Percentiles rank a stretch among this genome's conserved stretches.
Conservation (phyloP, 495 filamentous ascomycete genomes). For the Copromyces sp. region DNA sequence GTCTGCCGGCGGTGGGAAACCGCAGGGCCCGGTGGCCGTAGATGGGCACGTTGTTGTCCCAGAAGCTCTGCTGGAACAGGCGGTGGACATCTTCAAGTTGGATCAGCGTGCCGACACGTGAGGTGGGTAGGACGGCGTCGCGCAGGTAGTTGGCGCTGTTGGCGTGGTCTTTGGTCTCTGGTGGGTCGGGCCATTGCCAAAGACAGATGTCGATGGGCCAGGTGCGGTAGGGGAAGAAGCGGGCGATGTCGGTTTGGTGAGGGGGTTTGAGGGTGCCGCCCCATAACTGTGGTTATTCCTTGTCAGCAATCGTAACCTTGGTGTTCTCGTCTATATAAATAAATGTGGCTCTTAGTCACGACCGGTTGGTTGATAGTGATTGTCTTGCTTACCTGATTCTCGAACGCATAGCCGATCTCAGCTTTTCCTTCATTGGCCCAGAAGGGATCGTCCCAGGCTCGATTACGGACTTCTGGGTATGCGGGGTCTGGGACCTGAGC, state of each 20-base stretch:
- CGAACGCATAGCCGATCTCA: conserved; percentile 20
- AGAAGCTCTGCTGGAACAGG: not conserved
- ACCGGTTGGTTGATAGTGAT: not conserved
- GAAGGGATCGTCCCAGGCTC: conserved; percentile 8
- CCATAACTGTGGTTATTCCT: not conserved
- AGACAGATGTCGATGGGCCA: not conserved
- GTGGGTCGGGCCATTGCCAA: not conserved
- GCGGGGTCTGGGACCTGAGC: not conserved
- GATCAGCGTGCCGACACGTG: not conserved
- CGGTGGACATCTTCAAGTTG: not conserved
- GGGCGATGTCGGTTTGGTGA: not conserved
- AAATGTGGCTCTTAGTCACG: not conserved
- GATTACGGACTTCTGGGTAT: too few relatives aligned
- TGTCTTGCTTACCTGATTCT: conserved; percentile 9
- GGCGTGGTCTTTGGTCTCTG: not conserved
- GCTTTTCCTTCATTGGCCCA: not conserved
- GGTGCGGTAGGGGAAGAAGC: not conserved
- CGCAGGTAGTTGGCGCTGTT: not conserved
- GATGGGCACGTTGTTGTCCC: not conserved
- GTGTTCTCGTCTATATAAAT: not conserved
- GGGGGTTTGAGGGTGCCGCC: not conserved
- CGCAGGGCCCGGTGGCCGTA: not conserved
- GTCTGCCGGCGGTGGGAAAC: not conserved
- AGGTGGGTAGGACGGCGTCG: not conserved
- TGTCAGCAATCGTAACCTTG: conserved; percentile 2